Conservation (phyloP, 75 land plant genomes). For the Azolla pinnata region DNA sequence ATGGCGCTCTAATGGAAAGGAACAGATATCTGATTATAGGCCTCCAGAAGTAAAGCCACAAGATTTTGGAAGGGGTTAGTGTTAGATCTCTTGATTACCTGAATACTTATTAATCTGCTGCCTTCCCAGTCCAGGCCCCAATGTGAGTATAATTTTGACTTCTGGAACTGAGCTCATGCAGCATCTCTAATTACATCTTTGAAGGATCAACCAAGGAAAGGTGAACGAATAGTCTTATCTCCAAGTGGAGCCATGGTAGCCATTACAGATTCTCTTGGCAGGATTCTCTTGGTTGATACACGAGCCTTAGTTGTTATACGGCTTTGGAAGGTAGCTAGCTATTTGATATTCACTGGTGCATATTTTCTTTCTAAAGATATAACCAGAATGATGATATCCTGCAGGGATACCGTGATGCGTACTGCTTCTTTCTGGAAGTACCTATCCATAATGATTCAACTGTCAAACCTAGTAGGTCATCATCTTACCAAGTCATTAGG, state of each 20-base stretch:
- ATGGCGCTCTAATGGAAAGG: slow-evolving; percentile 55
- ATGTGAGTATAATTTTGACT: neutral
- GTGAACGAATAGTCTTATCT: slow-evolving; percentile 69
- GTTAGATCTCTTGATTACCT: neutral
- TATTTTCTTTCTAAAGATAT: neutral
- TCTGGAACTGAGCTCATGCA: slow-evolving; percentile 43
- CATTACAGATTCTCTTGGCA: slow-evolving; percentile 94
- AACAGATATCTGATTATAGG: slow-evolving; percentile 43
- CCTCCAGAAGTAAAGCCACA: slow-evolving; percentile 8
- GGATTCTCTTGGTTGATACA: slow-evolving; percentile 76
- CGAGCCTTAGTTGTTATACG: slow-evolving; percentile 92
- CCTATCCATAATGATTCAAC: slow-evolving; percentile 35
- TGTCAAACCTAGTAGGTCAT: slow-evolving; percentile 16
- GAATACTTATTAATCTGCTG: neutral
- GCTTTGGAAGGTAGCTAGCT: slow-evolving; percentile 71
- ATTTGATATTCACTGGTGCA: neutral
- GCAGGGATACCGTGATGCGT: slow-evolving; percentile 99
- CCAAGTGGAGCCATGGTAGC: slow-evolving; percentile 94
- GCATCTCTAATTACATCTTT: slow-evolving; percentile 81
- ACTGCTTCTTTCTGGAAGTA: slow-evolving; percentile 86
- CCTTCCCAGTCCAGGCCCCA: too few relatives aligned
- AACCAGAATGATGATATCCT: slow-evolving; percentile 8
- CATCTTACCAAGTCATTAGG: slow-evolving; percentile 17
- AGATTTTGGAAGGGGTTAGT: slow-evolving; percentile 10
- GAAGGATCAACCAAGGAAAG: slow-evolving; percentile 76